Percentiles rank a stretch among this genome's conserved stretches.
Conservation (phyloP, 1,284 basidiomycete species). For the Neotropicomus parvogracilis region DNA sequence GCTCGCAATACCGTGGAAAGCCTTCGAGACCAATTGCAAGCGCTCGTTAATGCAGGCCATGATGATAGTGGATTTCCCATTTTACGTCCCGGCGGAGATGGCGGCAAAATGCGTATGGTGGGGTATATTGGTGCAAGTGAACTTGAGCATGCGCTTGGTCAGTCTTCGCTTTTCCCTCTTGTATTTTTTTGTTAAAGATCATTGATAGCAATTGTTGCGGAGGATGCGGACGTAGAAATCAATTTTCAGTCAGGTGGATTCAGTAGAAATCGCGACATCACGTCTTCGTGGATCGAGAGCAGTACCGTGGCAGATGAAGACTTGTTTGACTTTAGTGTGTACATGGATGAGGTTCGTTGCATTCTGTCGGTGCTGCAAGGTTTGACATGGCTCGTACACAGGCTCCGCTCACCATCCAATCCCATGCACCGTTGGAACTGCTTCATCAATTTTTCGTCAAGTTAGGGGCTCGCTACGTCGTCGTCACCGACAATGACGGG, state of each 20-base stretch:
- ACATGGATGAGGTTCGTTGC: conserved; percentile 78
- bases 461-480: conserved; percentile 85
- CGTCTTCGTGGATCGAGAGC: conserved; percentile 55
- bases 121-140: conserved; percentile 93
- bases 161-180: conserved; percentile 27
- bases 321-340: conserved; percentile 81
- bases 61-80: conserved; percentile 92
- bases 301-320: conserved; percentile 39
- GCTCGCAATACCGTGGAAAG: conserved; percentile 66
- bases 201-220: conserved; percentile 65
- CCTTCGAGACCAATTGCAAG: conserved; percentile 64
- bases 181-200: neutral
- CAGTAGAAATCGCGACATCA: conserved; percentile 39
- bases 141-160: conserved; percentile 90
- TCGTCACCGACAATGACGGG: conserved; percentile 81
- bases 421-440: conserved; percentile 83
- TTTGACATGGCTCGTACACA: conserved; percentile 30
- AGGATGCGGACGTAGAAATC: conserved; percentile 63
- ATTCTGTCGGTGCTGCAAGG: neutral
- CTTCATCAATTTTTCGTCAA: conserved; percentile 91
- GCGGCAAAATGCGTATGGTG: conserved; percentile 64
- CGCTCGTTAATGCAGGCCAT: conserved; percentile 54
- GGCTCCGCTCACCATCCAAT: conserved; percentile 81
- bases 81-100: conserved; percentile 45
- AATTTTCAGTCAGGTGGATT: conserved; percentile 56